Evolutionary conservation across 352 stramenopile species (phyloP), one percentile per base, ranked within the genome.

Genomic region (Thalassiosira allenii): DNA sequence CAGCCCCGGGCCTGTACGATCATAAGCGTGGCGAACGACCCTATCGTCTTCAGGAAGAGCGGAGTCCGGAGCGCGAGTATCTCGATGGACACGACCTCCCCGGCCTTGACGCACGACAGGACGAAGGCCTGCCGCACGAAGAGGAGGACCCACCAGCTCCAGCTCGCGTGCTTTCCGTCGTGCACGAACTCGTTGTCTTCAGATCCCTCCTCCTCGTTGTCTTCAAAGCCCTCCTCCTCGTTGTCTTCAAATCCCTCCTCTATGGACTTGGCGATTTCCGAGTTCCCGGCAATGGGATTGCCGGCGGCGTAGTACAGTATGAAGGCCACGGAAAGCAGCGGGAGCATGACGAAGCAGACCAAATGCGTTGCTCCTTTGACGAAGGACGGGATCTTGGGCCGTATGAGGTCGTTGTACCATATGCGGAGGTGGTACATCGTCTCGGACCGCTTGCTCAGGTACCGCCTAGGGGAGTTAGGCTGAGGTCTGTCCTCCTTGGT

Each of bases 1-100:
- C 83, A 92, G 54, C 89, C 89, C 59, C 84, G 84, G 23, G 82
- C 76, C 68, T 92, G 85, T 27, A 85, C 73, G 25, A 91, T 61
- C 40, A 89, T 76, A 1, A 92, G 61, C 2, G 83, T 84, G 3
- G 87, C 22, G 44, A 82, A 77, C 2, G 68, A 79, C 25, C 87
- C 87, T 54, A 92, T 47, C 0, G 82, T 44, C 23, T 78, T 79
- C 1, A 89, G 49, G 51, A 91, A 86, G 2, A 82, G n/a, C 14
- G 66, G 77, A n/a, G 78, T 91, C 37, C 80, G 40, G 29, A 92
- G 53, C 6, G 74, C 81, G n/a, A 92, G 44, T n/a, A 87, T 88
- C 53, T 92, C 83, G 61, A 93, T 90, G 0, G 83, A 58, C 27
- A 93, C 68, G 17, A 88, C 53, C 51, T 94, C 74, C 5, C 76